Conservation (phyloP, 1,284 basidiomycete genomes). For the Filobasidium uniguttulatum region DNA sequence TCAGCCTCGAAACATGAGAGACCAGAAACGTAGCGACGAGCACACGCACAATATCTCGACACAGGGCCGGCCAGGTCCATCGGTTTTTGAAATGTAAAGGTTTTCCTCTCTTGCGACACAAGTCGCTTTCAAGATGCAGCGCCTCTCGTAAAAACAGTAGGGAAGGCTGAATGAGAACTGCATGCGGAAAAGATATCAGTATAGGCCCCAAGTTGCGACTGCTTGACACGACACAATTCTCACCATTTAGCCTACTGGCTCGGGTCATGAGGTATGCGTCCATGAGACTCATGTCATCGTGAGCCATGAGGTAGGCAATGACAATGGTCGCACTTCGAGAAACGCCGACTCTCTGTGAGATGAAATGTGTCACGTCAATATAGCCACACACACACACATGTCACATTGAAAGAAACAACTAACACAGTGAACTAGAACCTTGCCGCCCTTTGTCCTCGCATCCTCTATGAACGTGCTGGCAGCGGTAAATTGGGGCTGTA, state of each 20-base stretch:
- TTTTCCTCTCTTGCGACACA: slow-evolving; percentile 26
- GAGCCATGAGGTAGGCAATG: slow-evolving; percentile 93
- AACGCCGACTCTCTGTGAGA: slow-evolving; percentile 62
- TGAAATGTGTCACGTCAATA: background rate
- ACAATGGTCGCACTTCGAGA: slow-evolving; percentile 84
- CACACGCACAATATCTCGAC: slow-evolving; percentile 33
- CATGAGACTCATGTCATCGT: slow-evolving; percentile 71
- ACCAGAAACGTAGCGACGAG: background rate
- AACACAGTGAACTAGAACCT: slow-evolving; percentile 80
- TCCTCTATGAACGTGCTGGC: slow-evolving; percentile 88
- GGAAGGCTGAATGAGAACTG: slow-evolving; percentile 81
- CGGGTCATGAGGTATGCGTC: slow-evolving; percentile 63
- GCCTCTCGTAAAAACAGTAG: slow-evolving; percentile 85
- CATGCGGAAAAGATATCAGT: no score
- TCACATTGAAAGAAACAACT: slow-evolving; percentile 12
- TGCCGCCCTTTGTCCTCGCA: slow-evolving; percentile 66
- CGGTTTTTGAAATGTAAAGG: slow-evolving; percentile 20
- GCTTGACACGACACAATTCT: background rate
- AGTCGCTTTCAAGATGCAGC: slow-evolving; percentile 79
- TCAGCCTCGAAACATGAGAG: background rate
- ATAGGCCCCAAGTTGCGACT: background rate
- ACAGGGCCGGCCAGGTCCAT: slow-evolving; percentile 35
- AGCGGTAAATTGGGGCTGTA: slow-evolving; percentile 61
- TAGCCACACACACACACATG: background rate
- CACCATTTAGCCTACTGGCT: slow-evolving; percentile 32